Evolutionary conservation across 2,329 filamentous ascomycete species (phyloP).

Genomic region (Chaetomium olivaceum): DNA sequence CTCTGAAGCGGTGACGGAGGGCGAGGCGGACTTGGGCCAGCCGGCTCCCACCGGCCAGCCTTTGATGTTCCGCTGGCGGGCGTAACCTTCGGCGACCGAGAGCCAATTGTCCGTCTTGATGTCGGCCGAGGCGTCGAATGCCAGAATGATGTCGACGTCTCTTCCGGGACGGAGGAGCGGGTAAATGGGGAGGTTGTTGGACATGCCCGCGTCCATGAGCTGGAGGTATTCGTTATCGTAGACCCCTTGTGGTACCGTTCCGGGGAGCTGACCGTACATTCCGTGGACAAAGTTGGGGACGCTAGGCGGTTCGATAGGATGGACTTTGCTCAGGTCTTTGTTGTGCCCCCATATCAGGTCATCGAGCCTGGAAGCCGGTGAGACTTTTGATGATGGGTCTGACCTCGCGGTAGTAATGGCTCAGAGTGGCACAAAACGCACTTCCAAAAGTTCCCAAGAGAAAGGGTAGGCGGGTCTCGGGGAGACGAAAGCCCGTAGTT

Average conservation of each 20-base stretch:
- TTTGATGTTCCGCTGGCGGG: slow-evolving; percentile 82
- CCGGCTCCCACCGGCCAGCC: slow-evolving; percentile 95
- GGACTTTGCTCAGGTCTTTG: slow-evolving; percentile 83
- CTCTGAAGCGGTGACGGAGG: slow-evolving; percentile 62
- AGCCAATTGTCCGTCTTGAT: slow-evolving; percentile 96
- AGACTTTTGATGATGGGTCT: slow-evolving; percentile 77
- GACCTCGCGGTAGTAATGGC: slow-evolving; percentile 94
- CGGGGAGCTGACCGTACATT: slow-evolving; percentile 73
- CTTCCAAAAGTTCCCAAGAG: slow-evolving; percentile 95
- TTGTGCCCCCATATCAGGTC: slow-evolving; percentile 79
- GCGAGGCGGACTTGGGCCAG: slow-evolving; percentile 71
- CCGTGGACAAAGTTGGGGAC: slow-evolving; percentile 88
- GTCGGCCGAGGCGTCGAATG: slow-evolving; percentile 93
- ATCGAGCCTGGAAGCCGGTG: slow-evolving; percentile 74
- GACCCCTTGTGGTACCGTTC: slow-evolving; percentile 76
- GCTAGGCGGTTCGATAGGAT: slow-evolving; percentile 87
- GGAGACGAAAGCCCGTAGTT: slow-evolving; percentile 68
- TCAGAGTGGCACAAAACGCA: slow-evolving; percentile 92
- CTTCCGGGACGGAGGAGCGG: slow-evolving; percentile 85
- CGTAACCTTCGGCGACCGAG: slow-evolving; percentile 89
- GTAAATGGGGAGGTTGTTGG: slow-evolving; percentile 95
- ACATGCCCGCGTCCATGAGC: slow-evolving; percentile 98
- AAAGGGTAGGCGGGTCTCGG: slow-evolving; percentile 80
- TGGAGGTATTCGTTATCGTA: slow-evolving; percentile 71
- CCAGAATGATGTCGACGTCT: slow-evolving; percentile 84